Percentiles rank a stretch among this genome's conserved stretches.
phyloP scores from a whole-genome alignment of 2,329 filamentous ascomycete species.

The Gremmenia infestans region DNA sequence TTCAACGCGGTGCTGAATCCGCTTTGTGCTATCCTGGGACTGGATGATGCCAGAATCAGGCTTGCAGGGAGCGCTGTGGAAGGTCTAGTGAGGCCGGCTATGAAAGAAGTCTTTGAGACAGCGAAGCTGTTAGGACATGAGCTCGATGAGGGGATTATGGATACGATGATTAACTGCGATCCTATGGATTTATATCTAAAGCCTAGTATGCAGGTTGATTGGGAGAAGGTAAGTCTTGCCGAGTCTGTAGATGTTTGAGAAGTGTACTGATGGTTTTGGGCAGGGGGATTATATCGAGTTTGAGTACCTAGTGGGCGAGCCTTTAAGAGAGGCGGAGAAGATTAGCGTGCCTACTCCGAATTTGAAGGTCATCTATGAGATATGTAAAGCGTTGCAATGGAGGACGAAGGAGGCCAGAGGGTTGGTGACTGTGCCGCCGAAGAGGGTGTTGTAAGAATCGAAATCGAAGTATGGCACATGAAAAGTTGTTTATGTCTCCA shows the following conservation, averaged over 20 bases:
- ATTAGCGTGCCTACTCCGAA: conserved; percentile 46
- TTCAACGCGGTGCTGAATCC: conserved; percentile 19
- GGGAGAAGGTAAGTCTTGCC: not conserved
- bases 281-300: conserved; percentile 50
- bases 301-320: conserved; percentile 50
- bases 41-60: conserved; percentile 18
- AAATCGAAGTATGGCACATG: not conserved
- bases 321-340: conserved; percentile 43
- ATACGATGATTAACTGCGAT: conserved; percentile 41
- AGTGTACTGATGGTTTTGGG: not conserved
- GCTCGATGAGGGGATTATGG: conserved; percentile 18
- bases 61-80: conserved; percentile 25
- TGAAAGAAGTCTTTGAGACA: conserved; percentile 21
- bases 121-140: conserved; percentile 17
- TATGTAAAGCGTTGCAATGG: conserved; percentile 45
- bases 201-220: conserved; percentile 37
- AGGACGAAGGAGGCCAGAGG: conserved; percentile 38
- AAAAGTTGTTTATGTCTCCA: too few species aligned
- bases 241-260: too few species aligned
- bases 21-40: conserved; percentile 13
- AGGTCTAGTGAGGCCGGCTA: conserved; percentile 20
- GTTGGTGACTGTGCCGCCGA: conserved; percentile 22
- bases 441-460: not conserved
- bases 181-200: conserved; percentile 40
- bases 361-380: conserved; percentile 47